phyloP scores from a whole-genome alignment of 148 eudicot genomes.

The Dianthus caryophyllus region DNA sequence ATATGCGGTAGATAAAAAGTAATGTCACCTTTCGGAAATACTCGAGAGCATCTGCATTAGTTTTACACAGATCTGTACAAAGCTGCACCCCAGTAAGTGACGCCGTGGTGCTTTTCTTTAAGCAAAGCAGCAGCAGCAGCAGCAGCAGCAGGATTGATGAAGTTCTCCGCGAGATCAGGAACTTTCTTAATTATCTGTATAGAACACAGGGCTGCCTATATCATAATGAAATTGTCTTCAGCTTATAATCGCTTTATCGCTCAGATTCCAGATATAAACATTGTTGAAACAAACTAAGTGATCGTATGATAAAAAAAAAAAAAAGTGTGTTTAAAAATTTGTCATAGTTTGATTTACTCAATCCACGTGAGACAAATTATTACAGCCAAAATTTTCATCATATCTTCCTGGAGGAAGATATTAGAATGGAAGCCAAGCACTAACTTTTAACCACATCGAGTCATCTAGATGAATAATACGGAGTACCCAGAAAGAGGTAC shows the following conservation, averaged over 20 bases:
- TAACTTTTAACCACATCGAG: background rate
- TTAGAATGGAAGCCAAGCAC: background rate
- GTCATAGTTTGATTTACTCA: constrained; percentile 4
- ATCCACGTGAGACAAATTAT: background rate
- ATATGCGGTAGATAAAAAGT: background rate
- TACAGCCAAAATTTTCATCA: background rate
- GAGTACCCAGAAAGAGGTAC: no score
- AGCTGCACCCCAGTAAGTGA: constrained; percentile 83
- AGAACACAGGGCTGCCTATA: constrained; percentile 92
- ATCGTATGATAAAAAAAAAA: background rate
- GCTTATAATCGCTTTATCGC: no score
- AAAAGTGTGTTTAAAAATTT: background rate
- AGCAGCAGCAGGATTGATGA: constrained; percentile 72
- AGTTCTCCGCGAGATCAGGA: constrained; percentile 97
- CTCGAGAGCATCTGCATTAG: constrained; percentile 85
- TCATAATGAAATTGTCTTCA: constrained; percentile 20
- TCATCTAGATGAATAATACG: no score
- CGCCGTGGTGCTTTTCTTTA: constrained; percentile 98
- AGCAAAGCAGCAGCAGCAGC: no score
- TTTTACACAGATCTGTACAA: constrained; percentile 76
- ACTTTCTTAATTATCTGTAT: constrained; percentile 87
- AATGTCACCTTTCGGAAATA: constrained; percentile 77
- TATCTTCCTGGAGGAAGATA: constrained; percentile 1
- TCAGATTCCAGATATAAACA: constrained; percentile 2
- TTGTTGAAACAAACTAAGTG: constrained; percentile 4